Evolutionary conservation across 495 filamentous ascomycete genomes (phyloP).

Genomic region (Talaromyces borbonicus): DNA sequence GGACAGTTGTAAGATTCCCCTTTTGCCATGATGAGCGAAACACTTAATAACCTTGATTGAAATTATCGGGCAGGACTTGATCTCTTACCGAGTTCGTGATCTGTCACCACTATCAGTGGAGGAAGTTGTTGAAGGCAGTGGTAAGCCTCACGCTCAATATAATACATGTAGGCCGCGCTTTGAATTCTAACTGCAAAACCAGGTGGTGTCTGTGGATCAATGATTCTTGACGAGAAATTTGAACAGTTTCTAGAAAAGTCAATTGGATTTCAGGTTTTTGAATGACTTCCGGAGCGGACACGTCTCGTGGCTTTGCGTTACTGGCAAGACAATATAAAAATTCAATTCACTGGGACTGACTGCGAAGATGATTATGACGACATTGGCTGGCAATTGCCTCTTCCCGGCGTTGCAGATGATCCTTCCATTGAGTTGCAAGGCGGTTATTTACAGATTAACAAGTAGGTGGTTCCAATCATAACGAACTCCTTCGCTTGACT

Average conservation of each 20-base stretch:
- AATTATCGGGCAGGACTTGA: slow-evolving; percentile 34
- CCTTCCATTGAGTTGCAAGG: slow-evolving; percentile 5
- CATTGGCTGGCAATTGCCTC: not conserved
- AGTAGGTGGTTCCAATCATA: too few species aligned
- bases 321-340: slow-evolving; percentile 22
- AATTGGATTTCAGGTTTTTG: slow-evolving; percentile 14
- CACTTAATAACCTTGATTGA: slow-evolving; percentile 7
- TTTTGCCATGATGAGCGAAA: not conserved
- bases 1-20: slow-evolving; percentile 41
- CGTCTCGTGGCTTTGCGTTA: not conserved
- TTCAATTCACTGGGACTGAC: not conserved
- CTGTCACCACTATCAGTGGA: not conserved
- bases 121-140: not conserved
- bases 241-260: slow-evolving; percentile 27
- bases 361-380: not conserved
- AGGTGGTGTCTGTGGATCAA: slow-evolving; percentile 48
- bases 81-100: slow-evolving; percentile 14
- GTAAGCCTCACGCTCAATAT: not conserved
- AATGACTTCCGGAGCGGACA: slow-evolving; percentile 1
- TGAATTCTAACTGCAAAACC: slow-evolving; percentile 18
- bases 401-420: slow-evolving; percentile 15
- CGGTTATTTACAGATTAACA: slow-evolving; percentile 14
- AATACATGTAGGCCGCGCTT: slow-evolving; percentile 5
- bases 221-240: slow-evolving; percentile 43
- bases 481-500: too few species aligned